Percentiles rank a stretch among this genome's conserved stretches.
Evolutionary conservation across 139 green algal species (phyloP).

Genomic region (Zygnema circumcarinatum): DNA sequence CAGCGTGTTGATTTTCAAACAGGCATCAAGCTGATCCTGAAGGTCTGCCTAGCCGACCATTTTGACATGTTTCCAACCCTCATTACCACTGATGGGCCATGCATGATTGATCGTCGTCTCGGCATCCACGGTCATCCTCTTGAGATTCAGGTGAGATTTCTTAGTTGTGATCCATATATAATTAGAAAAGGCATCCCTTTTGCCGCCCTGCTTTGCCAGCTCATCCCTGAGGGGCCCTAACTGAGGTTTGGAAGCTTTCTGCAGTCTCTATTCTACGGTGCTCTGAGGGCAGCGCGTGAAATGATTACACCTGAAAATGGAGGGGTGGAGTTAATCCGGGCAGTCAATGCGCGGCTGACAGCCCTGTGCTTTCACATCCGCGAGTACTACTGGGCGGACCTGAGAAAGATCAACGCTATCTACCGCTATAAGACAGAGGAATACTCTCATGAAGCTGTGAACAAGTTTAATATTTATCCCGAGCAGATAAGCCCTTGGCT

Average conservation of each 20-base stretch:
- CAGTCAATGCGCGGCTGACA: slow-evolving; percentile 31
- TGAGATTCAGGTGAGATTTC: slow-evolving; percentile 52
- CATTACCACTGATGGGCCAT: slow-evolving; percentile 53
- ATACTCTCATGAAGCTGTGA: slow-evolving; percentile 55
- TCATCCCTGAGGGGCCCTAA: too few relatives aligned
- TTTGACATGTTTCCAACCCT: slow-evolving; percentile 62
- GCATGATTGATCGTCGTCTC: slow-evolving; percentile 57
- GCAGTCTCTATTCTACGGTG: slow-evolving; percentile 52
- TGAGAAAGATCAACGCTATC: slow-evolving; percentile 51
- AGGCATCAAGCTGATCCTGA: slow-evolving; percentile 58
- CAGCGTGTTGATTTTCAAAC: slow-evolving; percentile 47
- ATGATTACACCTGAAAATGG: slow-evolving; percentile 39
- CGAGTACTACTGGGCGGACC: slow-evolving; percentile 54
- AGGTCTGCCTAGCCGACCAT: slow-evolving; percentile 44
- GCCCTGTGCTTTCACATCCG: slow-evolving; percentile 52
- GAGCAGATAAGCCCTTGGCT: slow-evolving; percentile 51
- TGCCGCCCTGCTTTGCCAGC: too few relatives aligned
- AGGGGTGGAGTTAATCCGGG: slow-evolving; percentile 25
- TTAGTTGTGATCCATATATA: background rate
- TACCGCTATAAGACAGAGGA: slow-evolving; percentile 62
- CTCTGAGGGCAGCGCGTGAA: slow-evolving; percentile 31
- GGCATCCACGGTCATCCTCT: slow-evolving; percentile 53
- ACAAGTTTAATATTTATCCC: slow-evolving; percentile 63
- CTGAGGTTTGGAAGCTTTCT: background rate
- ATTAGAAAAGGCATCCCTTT: too few relatives aligned